These are phyloP conservation scores for Pleomassaria siparia DNA, from an alignment of 2,329 filamentous ascomycete genomes.

Conservation along the genomic window DNA sequence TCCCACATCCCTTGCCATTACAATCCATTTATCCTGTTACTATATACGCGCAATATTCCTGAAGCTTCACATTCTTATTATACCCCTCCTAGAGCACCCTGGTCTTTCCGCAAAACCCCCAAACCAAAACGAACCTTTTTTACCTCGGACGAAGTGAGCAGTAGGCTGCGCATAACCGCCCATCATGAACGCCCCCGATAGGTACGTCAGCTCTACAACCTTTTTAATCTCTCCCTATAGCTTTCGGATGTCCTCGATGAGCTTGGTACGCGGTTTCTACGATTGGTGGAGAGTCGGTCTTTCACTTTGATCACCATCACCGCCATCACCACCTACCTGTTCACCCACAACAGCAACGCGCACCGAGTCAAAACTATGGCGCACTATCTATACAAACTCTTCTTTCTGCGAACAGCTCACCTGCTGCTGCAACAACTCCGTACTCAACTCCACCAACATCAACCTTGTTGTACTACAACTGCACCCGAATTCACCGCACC, in stretches of 20 bases:
- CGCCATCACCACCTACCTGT: neutral
- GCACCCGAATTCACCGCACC: neutral
- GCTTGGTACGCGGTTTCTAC: constrained; percentile 5
- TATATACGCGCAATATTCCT: neutral
- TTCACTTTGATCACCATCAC: neutral
- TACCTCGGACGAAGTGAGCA: neutral
- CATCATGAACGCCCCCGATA: constrained; percentile 43
- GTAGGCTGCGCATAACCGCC: neutral
- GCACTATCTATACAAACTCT: neutral
- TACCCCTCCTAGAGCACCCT: neutral
- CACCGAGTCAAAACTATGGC: neutral
- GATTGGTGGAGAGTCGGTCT: constrained; percentile 3
- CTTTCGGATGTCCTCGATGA: constrained; percentile 5
- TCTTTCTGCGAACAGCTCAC: neutral
- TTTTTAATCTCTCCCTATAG: constrained; percentile 1
- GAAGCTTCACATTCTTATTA: neutral
- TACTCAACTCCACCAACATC: neutral
- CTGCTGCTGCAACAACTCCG: neutral
- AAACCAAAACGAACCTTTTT: neutral
- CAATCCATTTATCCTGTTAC: neutral
- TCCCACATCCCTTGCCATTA: neutral
- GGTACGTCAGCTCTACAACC: constrained; percentile 27
- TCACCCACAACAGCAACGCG: neutral
- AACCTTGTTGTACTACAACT: neutral
- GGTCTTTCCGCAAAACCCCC: neutral